Percentiles rank a stretch among this genome's conserved stretches.
Evolutionary conservation across 2,329 filamentous ascomycete genomes (phyloP).

Genomic region (Fusarium burgessii): DNA sequence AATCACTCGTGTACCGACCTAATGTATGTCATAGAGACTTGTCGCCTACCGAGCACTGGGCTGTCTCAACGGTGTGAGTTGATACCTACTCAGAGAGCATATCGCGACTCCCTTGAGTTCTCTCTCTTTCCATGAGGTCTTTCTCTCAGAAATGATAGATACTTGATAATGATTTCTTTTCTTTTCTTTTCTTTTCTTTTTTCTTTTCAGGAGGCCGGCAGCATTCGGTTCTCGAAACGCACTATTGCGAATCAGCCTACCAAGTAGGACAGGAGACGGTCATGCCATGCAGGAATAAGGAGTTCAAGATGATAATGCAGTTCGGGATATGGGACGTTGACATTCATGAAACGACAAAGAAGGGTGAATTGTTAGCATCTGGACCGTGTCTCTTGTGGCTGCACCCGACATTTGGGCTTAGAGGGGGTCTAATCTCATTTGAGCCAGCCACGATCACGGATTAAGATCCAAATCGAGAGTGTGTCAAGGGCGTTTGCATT

Average conservation of each 20-base stretch:
- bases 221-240: constrained; percentile 14
- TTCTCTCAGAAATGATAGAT: neutral
- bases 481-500: constrained; percentile 37
- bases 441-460: constrained; percentile 45
- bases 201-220: neutral
- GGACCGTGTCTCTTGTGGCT: constrained; percentile 26
- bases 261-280: neutral
- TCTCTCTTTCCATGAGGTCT: neutral
- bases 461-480: constrained; percentile 41
- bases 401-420: constrained; percentile 21
- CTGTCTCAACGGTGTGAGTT: neutral
- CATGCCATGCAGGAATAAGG: constrained; percentile 40
- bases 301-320: constrained; percentile 6
- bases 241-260: constrained; percentile 6
- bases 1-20: neutral
- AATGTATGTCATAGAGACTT: neutral
- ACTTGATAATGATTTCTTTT: neutral
- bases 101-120: too few relatives aligned
- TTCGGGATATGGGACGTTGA: neutral
- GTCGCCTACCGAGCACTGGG: neutral
- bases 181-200: neutral
- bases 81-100: neutral
- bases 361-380: constrained; percentile 13
- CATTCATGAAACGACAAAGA: constrained; percentile 27
- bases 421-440: constrained; percentile 41